These are phyloP conservation scores for Rhizopogon vinicolor DNA, from an alignment of 768 basidiomycete species.

Conservation along the genomic window DNA sequence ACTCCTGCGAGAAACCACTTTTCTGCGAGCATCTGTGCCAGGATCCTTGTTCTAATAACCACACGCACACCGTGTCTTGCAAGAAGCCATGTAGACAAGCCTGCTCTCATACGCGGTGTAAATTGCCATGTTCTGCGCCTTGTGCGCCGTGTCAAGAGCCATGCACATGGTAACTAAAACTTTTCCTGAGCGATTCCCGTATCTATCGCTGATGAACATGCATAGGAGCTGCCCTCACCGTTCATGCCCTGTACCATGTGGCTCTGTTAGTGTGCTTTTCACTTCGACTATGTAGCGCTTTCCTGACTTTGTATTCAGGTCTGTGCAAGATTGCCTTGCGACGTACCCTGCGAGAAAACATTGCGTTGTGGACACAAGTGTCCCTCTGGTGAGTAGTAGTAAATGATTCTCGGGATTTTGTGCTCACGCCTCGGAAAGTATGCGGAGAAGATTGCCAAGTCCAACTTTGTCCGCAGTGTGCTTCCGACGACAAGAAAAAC, in stretches of 20 bases:
- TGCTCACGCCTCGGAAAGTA: constrained; percentile 32
- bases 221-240: constrained; percentile 50
- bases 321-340: constrained; percentile 63
- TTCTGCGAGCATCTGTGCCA: constrained; percentile 59
- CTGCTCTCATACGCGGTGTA: constrained; percentile 52
- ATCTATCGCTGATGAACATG: not conserved
- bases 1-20: constrained; percentile 46
- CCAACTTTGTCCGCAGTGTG: constrained; percentile 54
- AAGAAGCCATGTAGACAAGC: constrained; percentile 43
- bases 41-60: constrained; percentile 42
- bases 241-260: constrained; percentile 58
- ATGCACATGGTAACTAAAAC: constrained; percentile 44
- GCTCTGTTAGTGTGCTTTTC: constrained; percentile 45
- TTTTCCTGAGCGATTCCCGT: not conserved
- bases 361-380: constrained; percentile 62
- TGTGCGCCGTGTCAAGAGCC: constrained; percentile 61
- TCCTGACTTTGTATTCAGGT: constrained; percentile 32
- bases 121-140: constrained; percentile 40
- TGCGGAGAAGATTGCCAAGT: constrained; percentile 60
- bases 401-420: not conserved
- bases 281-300: not conserved
- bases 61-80: constrained; percentile 47
- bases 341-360: constrained; percentile 42
- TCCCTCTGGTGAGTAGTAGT: constrained; percentile 48
- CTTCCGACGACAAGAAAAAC: constrained; percentile 29